phyloP scores from a whole-genome alignment of 2,329 filamentous ascomycete species.

The Xylaria polymorpha region DNA sequence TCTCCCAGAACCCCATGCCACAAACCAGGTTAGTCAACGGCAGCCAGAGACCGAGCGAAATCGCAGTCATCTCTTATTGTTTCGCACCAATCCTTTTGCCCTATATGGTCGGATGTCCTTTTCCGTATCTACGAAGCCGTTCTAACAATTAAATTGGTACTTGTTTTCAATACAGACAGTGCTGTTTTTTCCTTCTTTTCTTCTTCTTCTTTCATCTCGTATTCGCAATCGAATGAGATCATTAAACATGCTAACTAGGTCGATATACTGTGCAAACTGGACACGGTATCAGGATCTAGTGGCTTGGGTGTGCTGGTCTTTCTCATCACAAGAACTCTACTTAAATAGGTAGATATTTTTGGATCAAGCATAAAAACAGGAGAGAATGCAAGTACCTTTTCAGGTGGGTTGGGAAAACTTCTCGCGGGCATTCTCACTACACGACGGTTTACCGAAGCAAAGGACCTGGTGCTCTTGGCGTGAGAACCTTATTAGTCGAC shows the following conservation, averaged over 20 bases:
- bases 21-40: not conserved
- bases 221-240: conserved; percentile 8
- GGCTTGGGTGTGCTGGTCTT: conserved; percentile 13
- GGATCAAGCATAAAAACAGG: conserved; percentile 23
- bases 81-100: not conserved
- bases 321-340: conserved; percentile 17
- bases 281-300: not conserved
- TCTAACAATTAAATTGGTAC: not conserved
- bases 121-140: not conserved
- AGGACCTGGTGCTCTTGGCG: conserved; percentile 37
- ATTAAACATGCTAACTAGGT: not conserved
- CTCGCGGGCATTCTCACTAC: not conserved
- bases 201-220: not conserved
- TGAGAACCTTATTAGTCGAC: conserved; percentile 44
- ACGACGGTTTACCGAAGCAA: conserved; percentile 24
- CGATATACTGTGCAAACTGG: not conserved
- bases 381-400: conserved; percentile 4
- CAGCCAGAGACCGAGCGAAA: not conserved
- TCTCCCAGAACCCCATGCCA: conserved; percentile 3
- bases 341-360: conserved; percentile 26
- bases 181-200: too few relatives aligned
- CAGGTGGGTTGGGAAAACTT: conserved; percentile 15
- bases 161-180: not conserved
- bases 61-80: not conserved
- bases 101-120: not conserved